Evolutionary conservation across 2,329 filamentous ascomycete genomes (phyloP).

Genomic region (Cercospora sp.): DNA sequence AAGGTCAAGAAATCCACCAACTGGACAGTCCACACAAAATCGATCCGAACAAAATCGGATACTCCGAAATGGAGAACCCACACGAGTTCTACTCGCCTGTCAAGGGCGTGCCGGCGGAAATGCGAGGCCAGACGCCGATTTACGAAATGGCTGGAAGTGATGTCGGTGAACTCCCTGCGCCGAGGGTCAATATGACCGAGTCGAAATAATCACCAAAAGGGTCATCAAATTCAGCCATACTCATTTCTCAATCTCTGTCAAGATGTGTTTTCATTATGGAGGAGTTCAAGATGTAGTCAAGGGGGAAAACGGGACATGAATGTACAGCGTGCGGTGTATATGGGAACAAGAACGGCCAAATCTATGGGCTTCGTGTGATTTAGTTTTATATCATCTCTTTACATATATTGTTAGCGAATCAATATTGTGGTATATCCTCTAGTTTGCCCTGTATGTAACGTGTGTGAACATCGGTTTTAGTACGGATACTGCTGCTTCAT

Average conservation of each 20-base stretch:
- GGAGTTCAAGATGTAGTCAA: neutral
- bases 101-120: slow-evolving; percentile 28
- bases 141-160: slow-evolving; percentile 37
- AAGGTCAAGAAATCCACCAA: slow-evolving; percentile 39
- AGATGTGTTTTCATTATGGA: neutral
- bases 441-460: no score
- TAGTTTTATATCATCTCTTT: neutral
- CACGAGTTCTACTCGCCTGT: slow-evolving; percentile 24
- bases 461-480: no score
- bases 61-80: slow-evolving; percentile 37
- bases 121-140: slow-evolving; percentile 33
- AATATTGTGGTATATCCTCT: neutral
- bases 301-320: neutral
- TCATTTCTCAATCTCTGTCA: neutral
- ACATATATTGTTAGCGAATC: neutral
- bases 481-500: no score
- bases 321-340: neutral
- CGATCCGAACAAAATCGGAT: slow-evolving; percentile 38
- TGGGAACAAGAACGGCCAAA: neutral
- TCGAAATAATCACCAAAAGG: neutral
- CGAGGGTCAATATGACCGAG: slow-evolving; percentile 9
- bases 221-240: neutral
- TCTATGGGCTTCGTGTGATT: neutral
- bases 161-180: slow-evolving; percentile 31
- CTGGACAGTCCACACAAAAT: slow-evolving; percentile 34